Base-by-base conservation (phyloP, 2,329 filamentous ascomycete species). In the Phaeophleospora eucalypticola region DNA sequence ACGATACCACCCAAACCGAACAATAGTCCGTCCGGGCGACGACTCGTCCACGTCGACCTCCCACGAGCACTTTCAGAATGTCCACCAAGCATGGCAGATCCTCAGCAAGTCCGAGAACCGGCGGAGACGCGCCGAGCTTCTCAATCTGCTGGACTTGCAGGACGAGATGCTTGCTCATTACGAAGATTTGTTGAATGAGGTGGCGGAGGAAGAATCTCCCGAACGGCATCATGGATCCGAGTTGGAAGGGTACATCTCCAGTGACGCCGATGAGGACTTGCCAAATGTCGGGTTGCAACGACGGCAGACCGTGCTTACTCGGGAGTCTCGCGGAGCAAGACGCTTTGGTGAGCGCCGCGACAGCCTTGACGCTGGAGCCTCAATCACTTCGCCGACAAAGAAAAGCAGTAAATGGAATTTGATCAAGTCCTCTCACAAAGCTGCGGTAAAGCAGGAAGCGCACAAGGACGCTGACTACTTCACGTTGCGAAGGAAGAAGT, bases 1-100 rank as follows among this genome's bases (percentile, higher is more conserved):
- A 43, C 89, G 82, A 67, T 82, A 91, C 61, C 93, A 98, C 58
- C 74, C 74, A 4, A 65, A 65, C 36, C 52, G 62, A 52, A 29
- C 24, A 6, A 29, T 29, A 6, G 24, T 29, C 24, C 73, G 73
- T 89, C 77, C 57, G 70, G 43, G 45, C 20, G 57, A 56, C 39
- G 57, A 53, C 87, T 82, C 53, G 39, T 52, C 51, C 15, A 60
- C 57, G 39, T 38, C 46, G 10, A 56, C 53, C 3, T 46, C 60
- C 2, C 41, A 55, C 9, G 58, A 59, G 37, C 58, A 63, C 18
- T 65, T 65, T 45, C 53, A 64, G 29, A 47, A 52, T 18, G 49
- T 65, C 4, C 57, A 63, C 37, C 54, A 61, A 41, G 63, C 63
- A 47, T 65, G 59, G 58, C 54, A 56, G 43, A 36, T 59, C 17